A percentile compares a stretch with the other conserved stretches of the same genome.
These are phyloP conservation scores for Marasmius sp. DNA, from an alignment of 1,284 basidiomycete genomes.

Conservation along the genomic window DNA sequence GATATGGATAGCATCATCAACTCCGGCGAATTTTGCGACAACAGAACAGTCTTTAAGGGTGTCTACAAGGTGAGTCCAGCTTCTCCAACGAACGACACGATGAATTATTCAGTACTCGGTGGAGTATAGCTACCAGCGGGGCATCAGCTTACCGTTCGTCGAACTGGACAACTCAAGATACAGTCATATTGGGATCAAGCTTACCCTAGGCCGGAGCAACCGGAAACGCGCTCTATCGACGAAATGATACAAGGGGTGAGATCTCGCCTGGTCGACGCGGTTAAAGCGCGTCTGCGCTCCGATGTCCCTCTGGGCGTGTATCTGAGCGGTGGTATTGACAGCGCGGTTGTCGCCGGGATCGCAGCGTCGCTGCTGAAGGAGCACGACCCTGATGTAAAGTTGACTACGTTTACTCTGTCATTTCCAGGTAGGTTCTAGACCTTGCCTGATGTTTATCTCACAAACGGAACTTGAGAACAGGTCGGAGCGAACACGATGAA, in stretches of 20 bases:
- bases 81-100: no score
- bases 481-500: constrained; percentile 8
- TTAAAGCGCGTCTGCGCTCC: constrained; percentile 11
- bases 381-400: constrained; percentile 5
- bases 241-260: constrained; percentile 11
- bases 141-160: constrained; percentile 4
- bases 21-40: constrained; percentile 17
- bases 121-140: constrained; percentile 6
- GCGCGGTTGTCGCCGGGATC: constrained; percentile 18
- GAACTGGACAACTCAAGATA: constrained; percentile 7
- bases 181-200: constrained; percentile 14
- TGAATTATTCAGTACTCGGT: neutral
- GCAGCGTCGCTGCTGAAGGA: constrained; percentile 13
- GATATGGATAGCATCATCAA: constrained; percentile 22
- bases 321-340: constrained; percentile 21
- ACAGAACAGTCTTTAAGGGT: constrained; percentile 21
- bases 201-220: neutral
- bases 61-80: constrained; percentile 17
- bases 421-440: constrained; percentile 8
- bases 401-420: constrained; percentile 10
- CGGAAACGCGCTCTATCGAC: constrained; percentile 8
- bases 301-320: constrained; percentile 14
- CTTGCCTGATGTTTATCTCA: neutral
- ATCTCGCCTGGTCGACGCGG: constrained; percentile 11
- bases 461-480: neutral